These are phyloP conservation scores for Hibiscus mutabilis DNA, from an alignment of 345 rosid species.

Conservation along the genomic window DNA sequence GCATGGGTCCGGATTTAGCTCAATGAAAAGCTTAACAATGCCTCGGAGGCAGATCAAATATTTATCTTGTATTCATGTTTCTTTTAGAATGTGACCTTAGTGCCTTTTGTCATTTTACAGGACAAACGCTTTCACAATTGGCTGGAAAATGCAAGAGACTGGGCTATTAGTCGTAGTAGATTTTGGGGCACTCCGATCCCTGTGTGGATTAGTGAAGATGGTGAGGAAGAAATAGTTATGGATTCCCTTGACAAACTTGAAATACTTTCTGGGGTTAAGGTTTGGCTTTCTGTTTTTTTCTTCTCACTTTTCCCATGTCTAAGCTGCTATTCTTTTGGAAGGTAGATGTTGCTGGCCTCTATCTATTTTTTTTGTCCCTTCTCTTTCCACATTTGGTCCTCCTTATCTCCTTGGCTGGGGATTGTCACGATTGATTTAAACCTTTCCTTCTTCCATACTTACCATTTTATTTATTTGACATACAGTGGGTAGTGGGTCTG, in stretches of 20 bases:
- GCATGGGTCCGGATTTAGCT: background rate
- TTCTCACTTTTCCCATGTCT: background rate
- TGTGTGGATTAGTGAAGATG: constrained; percentile 86
- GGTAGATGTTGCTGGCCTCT: background rate
- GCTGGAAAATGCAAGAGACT: constrained; percentile 98
- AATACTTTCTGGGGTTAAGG: constrained; percentile 89
- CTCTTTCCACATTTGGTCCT: background rate
- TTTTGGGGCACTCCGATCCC: constrained; percentile 99
- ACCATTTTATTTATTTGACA: background rate
- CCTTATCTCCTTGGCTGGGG: too few species aligned
- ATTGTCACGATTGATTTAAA: background rate
- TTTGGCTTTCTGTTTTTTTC: constrained; percentile 22
- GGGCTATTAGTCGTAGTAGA: constrained; percentile 97
- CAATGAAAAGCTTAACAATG: background rate
- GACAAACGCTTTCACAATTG: constrained; percentile 91
- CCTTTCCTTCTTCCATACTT: background rate
- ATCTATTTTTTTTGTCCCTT: background rate
- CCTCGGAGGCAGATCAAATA: background rate
- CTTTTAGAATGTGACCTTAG: background rate
- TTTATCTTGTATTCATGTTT: background rate
- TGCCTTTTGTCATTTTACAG: background rate
- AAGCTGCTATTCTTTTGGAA: background rate
- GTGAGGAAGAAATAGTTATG: constrained; percentile 64
- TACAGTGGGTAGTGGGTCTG: background rate
- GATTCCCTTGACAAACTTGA: constrained; percentile 84